phyloP scores from a whole-genome alignment of 345 rosid genomes.

The Lenwebbia sp. region DNA sequence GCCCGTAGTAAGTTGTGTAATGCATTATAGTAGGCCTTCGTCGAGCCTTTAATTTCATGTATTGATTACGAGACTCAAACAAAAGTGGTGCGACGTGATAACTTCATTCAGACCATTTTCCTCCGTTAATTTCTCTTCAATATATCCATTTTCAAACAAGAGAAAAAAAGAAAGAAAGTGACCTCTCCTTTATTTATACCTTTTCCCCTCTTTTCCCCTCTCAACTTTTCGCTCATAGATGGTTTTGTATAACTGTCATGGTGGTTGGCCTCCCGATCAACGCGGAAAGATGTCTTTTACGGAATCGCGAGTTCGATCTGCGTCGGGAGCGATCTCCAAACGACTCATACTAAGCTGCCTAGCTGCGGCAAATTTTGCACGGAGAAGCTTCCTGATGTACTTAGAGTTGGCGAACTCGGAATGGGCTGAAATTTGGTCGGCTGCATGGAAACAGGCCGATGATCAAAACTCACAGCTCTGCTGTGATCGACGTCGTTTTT shows the following conservation, averaged over 20 bases:
- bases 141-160: background rate
- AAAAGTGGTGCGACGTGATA: background rate
- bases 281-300: background rate
- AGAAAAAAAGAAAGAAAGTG: background rate
- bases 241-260: background rate
- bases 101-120: background rate
- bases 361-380: fast-evolving
- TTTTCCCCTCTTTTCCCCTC: too few species aligned
- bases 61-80: too few species aligned
- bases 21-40: too few species aligned
- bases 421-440: too few species aligned
- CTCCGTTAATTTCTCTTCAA: background rate
- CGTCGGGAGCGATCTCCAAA: fast-evolving
- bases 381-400: too few species aligned
- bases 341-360: fast-evolving
- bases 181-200: background rate
- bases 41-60: too few species aligned
- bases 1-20: too few species aligned
- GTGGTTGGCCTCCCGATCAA: background rate
- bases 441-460: too few species aligned
- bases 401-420: too few species aligned
- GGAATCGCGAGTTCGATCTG: background rate
- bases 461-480: too few species aligned
- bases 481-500: too few species aligned
- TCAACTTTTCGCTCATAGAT: background rate